phyloP scores from a whole-genome alignment of 805 yeast species.

The Starmerella sp. region DNA sequence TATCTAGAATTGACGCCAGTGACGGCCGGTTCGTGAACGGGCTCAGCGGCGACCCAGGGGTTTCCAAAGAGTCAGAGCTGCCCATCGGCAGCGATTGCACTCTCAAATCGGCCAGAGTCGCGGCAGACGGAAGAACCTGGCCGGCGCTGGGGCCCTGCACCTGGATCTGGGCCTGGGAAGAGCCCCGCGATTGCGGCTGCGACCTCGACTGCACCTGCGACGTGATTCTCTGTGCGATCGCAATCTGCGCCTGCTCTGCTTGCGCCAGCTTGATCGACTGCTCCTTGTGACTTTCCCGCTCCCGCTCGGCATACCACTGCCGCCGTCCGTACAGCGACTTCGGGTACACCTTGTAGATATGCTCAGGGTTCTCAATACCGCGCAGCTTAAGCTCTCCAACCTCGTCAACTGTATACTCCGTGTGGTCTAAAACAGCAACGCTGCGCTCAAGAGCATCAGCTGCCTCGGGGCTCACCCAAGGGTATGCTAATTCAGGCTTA shows the following conservation, averaged over 20 bases:
- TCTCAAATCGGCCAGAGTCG: background rate
- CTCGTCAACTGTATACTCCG: conserved; percentile 56
- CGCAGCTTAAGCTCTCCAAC: conserved; percentile 83
- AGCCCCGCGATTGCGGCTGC: background rate
- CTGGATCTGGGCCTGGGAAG: background rate
- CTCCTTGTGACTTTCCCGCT: background rate
- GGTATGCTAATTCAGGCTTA: conserved; percentile 13
- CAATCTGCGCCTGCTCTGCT: background rate
- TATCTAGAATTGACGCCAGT: background rate
- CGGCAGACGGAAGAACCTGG: background rate
- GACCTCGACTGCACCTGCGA: background rate
- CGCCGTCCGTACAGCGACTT: conserved; percentile 47
- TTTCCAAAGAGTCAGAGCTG: background rate
- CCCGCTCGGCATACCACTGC: conserved; percentile 10
- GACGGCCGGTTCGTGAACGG: background rate
- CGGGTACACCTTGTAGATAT: conserved; percentile 70
- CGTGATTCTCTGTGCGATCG: background rate
- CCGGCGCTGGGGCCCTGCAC: too few relatives aligned
- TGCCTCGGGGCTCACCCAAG: conserved; percentile 7
- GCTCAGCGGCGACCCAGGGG: background rate
- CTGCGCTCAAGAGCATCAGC: conserved; percentile 23
- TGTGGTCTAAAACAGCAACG: conserved; percentile 39
- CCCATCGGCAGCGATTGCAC: background rate
- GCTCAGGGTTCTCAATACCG: conserved; percentile 89
- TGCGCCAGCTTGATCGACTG: background rate